These are phyloP conservation scores for Lolium rigidum DNA, from an alignment of 176 grass and related monocot species.

Conservation along the genomic window DNA sequence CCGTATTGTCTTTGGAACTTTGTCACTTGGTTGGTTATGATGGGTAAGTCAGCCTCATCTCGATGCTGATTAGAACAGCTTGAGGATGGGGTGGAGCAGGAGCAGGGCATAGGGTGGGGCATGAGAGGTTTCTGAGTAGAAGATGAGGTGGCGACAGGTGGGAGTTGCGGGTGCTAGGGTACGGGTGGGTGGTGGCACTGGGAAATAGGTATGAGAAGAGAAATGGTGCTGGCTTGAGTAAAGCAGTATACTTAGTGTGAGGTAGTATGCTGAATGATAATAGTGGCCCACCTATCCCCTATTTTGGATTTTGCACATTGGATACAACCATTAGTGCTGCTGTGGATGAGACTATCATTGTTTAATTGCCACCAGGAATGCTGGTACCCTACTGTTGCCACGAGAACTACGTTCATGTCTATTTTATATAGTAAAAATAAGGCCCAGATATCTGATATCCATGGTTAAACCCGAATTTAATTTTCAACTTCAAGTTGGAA, in stretches of 20 bases:
- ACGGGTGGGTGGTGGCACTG: not conserved
- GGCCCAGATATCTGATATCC: not conserved
- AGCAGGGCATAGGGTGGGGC: not conserved
- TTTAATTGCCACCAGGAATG: not conserved
- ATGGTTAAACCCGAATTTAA: not conserved
- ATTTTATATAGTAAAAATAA: no score
- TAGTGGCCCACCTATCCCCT: not conserved
- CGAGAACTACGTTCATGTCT: no score
- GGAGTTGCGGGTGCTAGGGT: not conserved
- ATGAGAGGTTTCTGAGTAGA: not conserved
- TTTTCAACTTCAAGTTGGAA: slow-evolving; percentile 13
- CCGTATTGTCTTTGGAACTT: not conserved
- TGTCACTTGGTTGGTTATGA: not conserved
- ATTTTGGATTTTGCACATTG: not conserved
- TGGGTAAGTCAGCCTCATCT: not conserved
- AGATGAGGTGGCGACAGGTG: not conserved
- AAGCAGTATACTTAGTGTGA: not conserved
- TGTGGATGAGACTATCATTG: not conserved
- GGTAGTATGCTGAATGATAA: not conserved
- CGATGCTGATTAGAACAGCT: not conserved
- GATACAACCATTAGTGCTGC: slow-evolving; percentile 1
- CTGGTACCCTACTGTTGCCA: not conserved
- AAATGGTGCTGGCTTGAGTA: not conserved
- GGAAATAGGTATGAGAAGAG: not conserved
- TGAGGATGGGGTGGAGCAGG: not conserved